Base-by-base conservation (phyloP, 148 eudicot species). In the Vaccinium myrtillus region DNA sequence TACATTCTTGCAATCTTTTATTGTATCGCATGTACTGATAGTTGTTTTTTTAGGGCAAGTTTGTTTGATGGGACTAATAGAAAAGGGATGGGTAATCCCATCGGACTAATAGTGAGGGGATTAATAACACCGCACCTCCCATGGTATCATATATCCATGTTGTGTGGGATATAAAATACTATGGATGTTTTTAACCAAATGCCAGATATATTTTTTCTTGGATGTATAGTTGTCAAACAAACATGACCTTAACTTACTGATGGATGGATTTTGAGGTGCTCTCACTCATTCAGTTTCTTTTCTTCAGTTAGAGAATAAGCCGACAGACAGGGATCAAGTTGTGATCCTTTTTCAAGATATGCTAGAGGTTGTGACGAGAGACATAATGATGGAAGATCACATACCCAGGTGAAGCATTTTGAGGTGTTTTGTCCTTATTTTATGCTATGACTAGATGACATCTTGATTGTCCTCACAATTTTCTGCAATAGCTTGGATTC, bases 321-420 rank as follows among this genome's bases (percentile, higher is more conserved):
- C 83, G 84, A 94, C 93, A 82, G 94, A 92, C 81, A 87, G 92
- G 87, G 92, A 94, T 91, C 98, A 93, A 91, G 99, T 97, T 79
- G 98, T 97, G 65, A 91, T 97, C 84, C 89, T 88, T 84, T 94
- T 97, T 87, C 99, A 95, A 90, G 98, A 97, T 87, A 97, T 97
- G 98, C 87, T 92, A 56, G 99, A 97, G 92, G 99, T 93, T 84
- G 98, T 95, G 87, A 92, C 96, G 14, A 93, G 92, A 85, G 99
- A 97, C 91, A 97, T 93, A 76, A 91, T 95, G 88, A 91, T 90
- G 97, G 98, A 95, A 81, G 98, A 97, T 84, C 86, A 88, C 4
- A 83, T 87, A 81, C 84, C 91, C 46, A 90, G 90, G 95, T 93
- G 79, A 87, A 79, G 61, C 75, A 79, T 46, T 78, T 77, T 50